Conservation (phyloP, 2,329 filamentous ascomycete genomes). For the Grosmannia clavigera region DNA sequence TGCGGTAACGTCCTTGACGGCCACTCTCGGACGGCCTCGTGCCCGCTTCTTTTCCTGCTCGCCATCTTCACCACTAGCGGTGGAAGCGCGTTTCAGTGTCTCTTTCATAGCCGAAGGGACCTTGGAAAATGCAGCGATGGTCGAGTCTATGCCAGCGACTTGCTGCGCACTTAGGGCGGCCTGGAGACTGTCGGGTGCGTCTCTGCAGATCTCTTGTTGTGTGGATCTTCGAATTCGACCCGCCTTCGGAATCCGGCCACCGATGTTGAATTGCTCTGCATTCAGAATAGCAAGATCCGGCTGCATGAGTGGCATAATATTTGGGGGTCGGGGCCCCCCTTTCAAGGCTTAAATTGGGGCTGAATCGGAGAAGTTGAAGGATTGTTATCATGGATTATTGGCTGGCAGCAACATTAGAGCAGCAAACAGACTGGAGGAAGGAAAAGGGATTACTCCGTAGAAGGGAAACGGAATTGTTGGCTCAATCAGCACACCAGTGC, state of each 20-base stretch:
- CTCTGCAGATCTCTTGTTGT: background rate
- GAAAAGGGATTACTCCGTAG: background rate
- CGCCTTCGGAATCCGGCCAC: slow-evolving; percentile 9
- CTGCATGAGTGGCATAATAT: slow-evolving; percentile 17
- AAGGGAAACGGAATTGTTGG: background rate
- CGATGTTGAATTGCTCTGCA: slow-evolving; percentile 32
- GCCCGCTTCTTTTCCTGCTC: slow-evolving; percentile 42
- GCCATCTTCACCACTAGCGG: background rate
- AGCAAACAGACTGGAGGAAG: background rate
- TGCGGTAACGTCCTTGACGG: slow-evolving; percentile 66
- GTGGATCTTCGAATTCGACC: slow-evolving; percentile 1
- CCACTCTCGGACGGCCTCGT: slow-evolving; percentile 61
- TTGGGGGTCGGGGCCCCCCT: background rate
- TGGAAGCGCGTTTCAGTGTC: slow-evolving; percentile 6
- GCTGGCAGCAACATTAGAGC: background rate
- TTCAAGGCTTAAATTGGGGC: background rate
- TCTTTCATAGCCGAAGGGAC: too few relatives aligned
- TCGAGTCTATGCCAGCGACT: background rate
- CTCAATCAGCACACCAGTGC: background rate
- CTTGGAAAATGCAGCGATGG: background rate
- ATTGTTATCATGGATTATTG: background rate
- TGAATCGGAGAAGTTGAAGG: background rate
- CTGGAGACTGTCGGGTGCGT: background rate
- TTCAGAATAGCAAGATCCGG: slow-evolving; percentile 30
- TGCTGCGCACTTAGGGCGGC: background rate